Conservation (phyloP, 2,329 filamentous ascomycete genomes). For the Talaromyces sp. region DNA sequence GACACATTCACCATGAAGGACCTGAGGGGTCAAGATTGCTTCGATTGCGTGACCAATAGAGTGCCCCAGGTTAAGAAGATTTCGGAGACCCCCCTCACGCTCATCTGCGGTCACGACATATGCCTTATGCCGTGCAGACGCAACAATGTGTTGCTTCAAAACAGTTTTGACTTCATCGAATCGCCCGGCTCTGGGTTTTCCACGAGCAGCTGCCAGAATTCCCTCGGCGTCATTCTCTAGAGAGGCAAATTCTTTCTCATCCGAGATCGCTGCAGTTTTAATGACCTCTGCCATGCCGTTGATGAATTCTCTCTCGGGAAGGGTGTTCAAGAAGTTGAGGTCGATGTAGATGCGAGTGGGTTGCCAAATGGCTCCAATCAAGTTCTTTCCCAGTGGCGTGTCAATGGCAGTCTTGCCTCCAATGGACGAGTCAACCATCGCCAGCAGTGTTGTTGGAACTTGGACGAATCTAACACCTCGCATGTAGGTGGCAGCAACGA, state of each 20-base stretch:
- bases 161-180: slow-evolving; percentile 66
- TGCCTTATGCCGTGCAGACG: slow-evolving; percentile 89
- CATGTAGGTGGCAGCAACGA: slow-evolving; percentile 98
- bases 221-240: slow-evolving; percentile 75
- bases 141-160: slow-evolving; percentile 75
- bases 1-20: slow-evolving; percentile 92
- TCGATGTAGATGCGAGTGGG: slow-evolving; percentile 92
- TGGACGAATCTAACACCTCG: slow-evolving; percentile 93
- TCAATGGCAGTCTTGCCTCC: slow-evolving; percentile 98
- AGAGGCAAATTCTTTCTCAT: slow-evolving; percentile 76
- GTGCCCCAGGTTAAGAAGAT: slow-evolving; percentile 94
- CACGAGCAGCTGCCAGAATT: slow-evolving; percentile 68
- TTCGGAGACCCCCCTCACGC: slow-evolving; percentile 86
- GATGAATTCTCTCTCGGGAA: slow-evolving; percentile 88
- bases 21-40: slow-evolving; percentile 88
- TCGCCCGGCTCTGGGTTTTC: slow-evolving; percentile 52
- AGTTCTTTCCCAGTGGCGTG: slow-evolving; percentile 89
- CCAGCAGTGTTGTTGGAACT: slow-evolving; percentile 86
- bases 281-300: slow-evolving; percentile 99
- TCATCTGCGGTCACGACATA: slow-evolving; percentile 92
- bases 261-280: slow-evolving; percentile 96
- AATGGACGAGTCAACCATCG: slow-evolving; percentile 98
- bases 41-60: slow-evolving; percentile 97
- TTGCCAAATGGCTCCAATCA: slow-evolving; percentile 96
- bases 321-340: slow-evolving; percentile 80